These are phyloP conservation scores for Fusarium sp. DNA, from an alignment of 2,329 filamentous ascomycete species.

Conservation along the genomic window DNA sequence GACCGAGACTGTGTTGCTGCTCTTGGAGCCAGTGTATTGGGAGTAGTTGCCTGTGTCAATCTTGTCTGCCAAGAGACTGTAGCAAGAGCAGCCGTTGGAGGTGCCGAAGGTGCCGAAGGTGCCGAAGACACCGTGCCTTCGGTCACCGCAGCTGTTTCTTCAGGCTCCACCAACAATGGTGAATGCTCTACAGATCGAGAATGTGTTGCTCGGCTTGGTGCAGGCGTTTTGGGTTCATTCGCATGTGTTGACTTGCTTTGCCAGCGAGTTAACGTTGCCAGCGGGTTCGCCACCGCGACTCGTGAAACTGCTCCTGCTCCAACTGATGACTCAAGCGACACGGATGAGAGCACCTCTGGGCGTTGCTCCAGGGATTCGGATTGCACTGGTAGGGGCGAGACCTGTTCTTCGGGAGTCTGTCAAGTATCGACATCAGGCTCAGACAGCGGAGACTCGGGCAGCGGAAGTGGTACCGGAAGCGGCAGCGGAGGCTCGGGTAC, in stretches of 20 bases:
- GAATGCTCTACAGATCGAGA: constrained; percentile 15
- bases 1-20: constrained; percentile 12
- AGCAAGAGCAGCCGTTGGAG: not conserved
- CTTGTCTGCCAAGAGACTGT: constrained; percentile 7
- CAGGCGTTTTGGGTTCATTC: constrained; percentile 5
- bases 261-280: constrained; percentile 8
- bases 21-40: not conserved
- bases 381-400: constrained; percentile 11
- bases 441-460: too few species aligned
- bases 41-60: constrained; percentile 4
- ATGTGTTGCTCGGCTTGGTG: constrained; percentile 1
- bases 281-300: constrained; percentile 12
- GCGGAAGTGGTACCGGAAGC: too few species aligned
- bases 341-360: not conserved
- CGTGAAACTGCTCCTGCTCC: not conserved
- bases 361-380: not conserved
- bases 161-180: not conserved
- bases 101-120: not conserved
- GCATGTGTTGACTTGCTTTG: constrained; percentile 16
- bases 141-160: not conserved
- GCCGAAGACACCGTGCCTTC: not conserved
- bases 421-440: not conserved
- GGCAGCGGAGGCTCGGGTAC: not conserved
- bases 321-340: not conserved
- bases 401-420: constrained; percentile 10